Conservation (phyloP, 192 early-diverging fungal genomes). For the Coemansia sp. region DNA sequence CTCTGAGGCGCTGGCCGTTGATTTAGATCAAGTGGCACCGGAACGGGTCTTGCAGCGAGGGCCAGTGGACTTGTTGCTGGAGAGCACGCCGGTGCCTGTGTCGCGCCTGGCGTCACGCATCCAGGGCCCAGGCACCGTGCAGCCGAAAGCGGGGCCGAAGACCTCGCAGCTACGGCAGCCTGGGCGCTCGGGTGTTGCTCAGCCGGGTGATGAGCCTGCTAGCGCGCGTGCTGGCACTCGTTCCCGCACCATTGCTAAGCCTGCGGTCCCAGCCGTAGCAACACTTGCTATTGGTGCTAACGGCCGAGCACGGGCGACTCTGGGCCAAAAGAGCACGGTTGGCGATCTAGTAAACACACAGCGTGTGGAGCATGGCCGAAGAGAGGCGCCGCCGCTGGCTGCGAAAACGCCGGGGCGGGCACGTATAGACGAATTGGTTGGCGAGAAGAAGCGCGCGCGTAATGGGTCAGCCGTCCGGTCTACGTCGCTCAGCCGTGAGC, state of each 20-base stretch:
- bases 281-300: background rate
- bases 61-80: background rate
- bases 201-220: background rate
- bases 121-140: background rate
- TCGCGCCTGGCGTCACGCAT: background rate
- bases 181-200: background rate
- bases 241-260: background rate
- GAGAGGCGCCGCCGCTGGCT: background rate
- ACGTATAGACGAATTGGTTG: constrained; percentile 12
- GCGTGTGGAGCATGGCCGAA: background rate
- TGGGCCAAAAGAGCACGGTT: background rate
- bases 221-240: background rate
- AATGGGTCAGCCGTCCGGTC: constrained; percentile 32
- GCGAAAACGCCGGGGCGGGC: constrained; percentile 27
- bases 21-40: background rate
- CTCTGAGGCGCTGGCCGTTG: constrained; percentile 5
- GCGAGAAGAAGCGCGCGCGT: constrained; percentile 53
- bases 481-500: background rate
- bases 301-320: background rate
- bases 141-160: background rate
- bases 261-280: background rate
- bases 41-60: background rate
- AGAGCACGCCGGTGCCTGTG: constrained; percentile 13
- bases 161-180: constrained; percentile 4
- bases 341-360: background rate